These are phyloP conservation scores for Podospora conica DNA, from an alignment of 495 filamentous ascomycete genomes.

Conservation along the genomic window DNA sequence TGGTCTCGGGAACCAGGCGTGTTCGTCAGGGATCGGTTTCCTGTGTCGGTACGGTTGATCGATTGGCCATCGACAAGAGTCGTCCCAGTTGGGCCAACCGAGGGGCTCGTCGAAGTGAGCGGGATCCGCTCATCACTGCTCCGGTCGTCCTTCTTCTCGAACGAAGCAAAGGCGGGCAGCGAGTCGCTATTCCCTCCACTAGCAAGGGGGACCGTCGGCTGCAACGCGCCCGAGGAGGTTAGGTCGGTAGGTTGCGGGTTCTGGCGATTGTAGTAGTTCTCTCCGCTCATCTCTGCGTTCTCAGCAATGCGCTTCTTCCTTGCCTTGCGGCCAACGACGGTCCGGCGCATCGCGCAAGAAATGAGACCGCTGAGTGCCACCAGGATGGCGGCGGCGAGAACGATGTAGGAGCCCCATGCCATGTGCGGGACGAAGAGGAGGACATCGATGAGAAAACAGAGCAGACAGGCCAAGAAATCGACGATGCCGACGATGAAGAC, in stretches of 20 bases:
- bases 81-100: slow-evolving; percentile 36
- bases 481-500: slow-evolving; percentile 81
- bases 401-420: slow-evolving; percentile 91
- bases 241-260: slow-evolving; percentile 41
- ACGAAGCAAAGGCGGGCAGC: slow-evolving; percentile 69
- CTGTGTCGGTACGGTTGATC: slow-evolving; percentile 29
- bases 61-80: slow-evolving; percentile 28
- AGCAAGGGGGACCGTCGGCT: slow-evolving; percentile 51
- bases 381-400: slow-evolving; percentile 83
- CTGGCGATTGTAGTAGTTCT: slow-evolving; percentile 80
- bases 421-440: slow-evolving; percentile 91
- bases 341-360: slow-evolving; percentile 95
- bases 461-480: slow-evolving; percentile 73
- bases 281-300: slow-evolving; percentile 91
- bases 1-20: slow-evolving; percentile 49
- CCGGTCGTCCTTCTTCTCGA: slow-evolving; percentile 58
- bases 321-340: slow-evolving; percentile 85
- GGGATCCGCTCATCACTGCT: slow-evolving; percentile 77
- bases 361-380: slow-evolving; percentile 78
- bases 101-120: slow-evolving; percentile 59
- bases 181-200: slow-evolving; percentile 51
- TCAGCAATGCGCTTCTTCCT: slow-evolving; percentile 85
- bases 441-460: slow-evolving; percentile 93
- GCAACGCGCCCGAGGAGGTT: slow-evolving; percentile 36
- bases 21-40: slow-evolving; percentile 32